Percentiles rank a stretch among this genome's conserved stretches.
phyloP scores from a whole-genome alignment of 441 rosid species.

The Pelargonium citronellum region DNA sequence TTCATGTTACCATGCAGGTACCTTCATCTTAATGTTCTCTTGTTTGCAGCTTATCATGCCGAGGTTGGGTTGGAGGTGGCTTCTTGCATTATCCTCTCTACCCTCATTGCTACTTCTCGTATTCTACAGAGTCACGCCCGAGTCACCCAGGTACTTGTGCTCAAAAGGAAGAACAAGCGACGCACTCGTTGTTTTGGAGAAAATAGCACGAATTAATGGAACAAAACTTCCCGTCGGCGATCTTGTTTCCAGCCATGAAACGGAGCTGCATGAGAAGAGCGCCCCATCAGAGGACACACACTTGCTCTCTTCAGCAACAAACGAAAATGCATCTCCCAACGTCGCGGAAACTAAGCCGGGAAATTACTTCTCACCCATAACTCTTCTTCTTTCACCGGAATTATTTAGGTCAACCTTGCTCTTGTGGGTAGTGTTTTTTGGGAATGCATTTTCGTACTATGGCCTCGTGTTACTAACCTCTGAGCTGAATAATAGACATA shows the following conservation, averaged over 20 bases:
- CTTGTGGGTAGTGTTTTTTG: slow-evolving; percentile 75
- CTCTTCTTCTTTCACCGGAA: slow-evolving; percentile 60
- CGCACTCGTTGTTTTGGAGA: slow-evolving; percentile 51
- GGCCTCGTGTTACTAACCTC: slow-evolving; percentile 87
- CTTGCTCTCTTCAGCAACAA: slow-evolving; percentile 33
- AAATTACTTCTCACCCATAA: slow-evolving; percentile 33
- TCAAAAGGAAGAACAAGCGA: slow-evolving; percentile 48
- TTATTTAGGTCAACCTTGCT: slow-evolving; percentile 63
- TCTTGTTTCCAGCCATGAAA: slow-evolving; percentile 52
- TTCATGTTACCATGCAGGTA: slow-evolving; percentile 11
- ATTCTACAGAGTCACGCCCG: slow-evolving; percentile 48
- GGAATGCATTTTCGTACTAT: slow-evolving; percentile 82
- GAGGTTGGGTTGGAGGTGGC: slow-evolving; percentile 69
- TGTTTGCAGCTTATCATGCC: slow-evolving; percentile 65
- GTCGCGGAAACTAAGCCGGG: slow-evolving; percentile 35
- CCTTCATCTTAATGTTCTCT: slow-evolving; percentile 14
- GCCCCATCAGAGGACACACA: slow-evolving; percentile 36
- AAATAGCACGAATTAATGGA: slow-evolving; percentile 44
- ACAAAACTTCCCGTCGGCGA: slow-evolving; percentile 50
- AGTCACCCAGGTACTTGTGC: slow-evolving; percentile 68
- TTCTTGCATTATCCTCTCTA: slow-evolving; percentile 58
- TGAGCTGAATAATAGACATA: slow-evolving; percentile 55
- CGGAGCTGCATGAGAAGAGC: slow-evolving; percentile 37
- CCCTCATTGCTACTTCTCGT: slow-evolving; percentile 58
- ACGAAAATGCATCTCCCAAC: slow-evolving; percentile 18